Base-by-base conservation (phyloP, 2,329 filamentous ascomycete species). In the Lachnellula hyalina region DNA sequence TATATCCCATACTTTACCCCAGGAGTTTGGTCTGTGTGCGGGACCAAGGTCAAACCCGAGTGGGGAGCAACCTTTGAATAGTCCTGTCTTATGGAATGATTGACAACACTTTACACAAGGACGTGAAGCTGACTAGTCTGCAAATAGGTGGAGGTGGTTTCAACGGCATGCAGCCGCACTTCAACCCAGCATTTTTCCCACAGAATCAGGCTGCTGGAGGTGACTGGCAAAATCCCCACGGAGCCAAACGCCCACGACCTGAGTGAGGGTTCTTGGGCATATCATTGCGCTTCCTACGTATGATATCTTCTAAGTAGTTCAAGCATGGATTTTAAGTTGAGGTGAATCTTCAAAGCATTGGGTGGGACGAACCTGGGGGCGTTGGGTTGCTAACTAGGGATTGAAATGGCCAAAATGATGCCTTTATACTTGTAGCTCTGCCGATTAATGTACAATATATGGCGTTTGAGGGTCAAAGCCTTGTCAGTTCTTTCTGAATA, bases 221-320 rank as follows among this genome's bases (percentile, higher is more conserved):
- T 47, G 85, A 85, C 53, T 84, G 83, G 72, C 89, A 88, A 77
- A 93, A 93, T 66, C 89, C 89, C 5, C 89, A 93, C 63, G 88
- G 88, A 32, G 84, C 85, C 3, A 94, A 94, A 74, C 79, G 89
- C 62, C 86, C 87, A 61, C 81, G 89, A 59, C 87, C 88, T 57
- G 89, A 92, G 49, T 69, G 63, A 61, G 44, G 44, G 23, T 19
- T 34, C 7, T 53, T 46, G 38, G 32, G 6, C 21, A 23, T 23
- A 42, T 45, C 14, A 32, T 12, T 19, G n/a, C 15, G 19, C 21
- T 38, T 32, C 25, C 42, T 41, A 36, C 17, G 35, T 44, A 46
- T 41, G 51, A 42, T 19, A 11, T 32, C 19, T 19, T 41, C 21
- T 44, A 35, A 25, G 14, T 36, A 15, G 21, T 40, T 14, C 17